A percentile compares a stretch with the other conserved stretches of the same genome.
Conservation (phyloP, 768 basidiomycete species). For the Auricularia sp. region DNA sequence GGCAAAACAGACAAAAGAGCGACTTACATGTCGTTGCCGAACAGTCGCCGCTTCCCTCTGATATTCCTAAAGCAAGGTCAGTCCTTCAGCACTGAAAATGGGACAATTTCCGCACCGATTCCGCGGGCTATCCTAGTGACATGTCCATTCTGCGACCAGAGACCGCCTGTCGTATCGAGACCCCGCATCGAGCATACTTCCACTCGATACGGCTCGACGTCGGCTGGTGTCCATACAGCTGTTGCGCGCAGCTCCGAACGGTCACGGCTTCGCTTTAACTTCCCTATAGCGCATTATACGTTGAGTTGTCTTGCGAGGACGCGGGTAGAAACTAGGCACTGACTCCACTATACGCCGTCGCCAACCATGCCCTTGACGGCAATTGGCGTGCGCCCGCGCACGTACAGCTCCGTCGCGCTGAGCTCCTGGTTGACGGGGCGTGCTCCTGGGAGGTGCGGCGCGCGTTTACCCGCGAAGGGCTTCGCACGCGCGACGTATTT, state of each 20-base stretch:
- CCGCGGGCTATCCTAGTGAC: no score
- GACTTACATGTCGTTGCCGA: no score
- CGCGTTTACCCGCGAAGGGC: not conserved
- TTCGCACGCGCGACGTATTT: not conserved
- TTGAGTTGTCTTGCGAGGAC: no score
- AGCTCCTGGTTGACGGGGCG: not conserved
- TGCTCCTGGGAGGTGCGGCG: not conserved
- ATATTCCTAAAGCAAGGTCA: no score
- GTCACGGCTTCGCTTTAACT: not conserved
- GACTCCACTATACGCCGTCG: not conserved
- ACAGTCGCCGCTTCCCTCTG: no score
- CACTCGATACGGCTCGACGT: not conserved
- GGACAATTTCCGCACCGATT: no score
- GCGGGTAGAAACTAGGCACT: no score
- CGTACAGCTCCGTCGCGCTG: not conserved
- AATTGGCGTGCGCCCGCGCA: not conserved
- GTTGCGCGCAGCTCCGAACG: not conserved
- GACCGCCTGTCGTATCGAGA: not conserved
- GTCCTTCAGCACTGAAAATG: no score
- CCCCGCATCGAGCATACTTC: not conserved
- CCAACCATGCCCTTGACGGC: not conserved
- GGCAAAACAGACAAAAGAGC: no score
- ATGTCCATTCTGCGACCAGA: no score
- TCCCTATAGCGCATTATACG: not conserved
- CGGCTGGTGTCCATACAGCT: not conserved